Base-by-base conservation (phyloP, 148 eudicot species). In the Rhododendron simsii region DNA sequence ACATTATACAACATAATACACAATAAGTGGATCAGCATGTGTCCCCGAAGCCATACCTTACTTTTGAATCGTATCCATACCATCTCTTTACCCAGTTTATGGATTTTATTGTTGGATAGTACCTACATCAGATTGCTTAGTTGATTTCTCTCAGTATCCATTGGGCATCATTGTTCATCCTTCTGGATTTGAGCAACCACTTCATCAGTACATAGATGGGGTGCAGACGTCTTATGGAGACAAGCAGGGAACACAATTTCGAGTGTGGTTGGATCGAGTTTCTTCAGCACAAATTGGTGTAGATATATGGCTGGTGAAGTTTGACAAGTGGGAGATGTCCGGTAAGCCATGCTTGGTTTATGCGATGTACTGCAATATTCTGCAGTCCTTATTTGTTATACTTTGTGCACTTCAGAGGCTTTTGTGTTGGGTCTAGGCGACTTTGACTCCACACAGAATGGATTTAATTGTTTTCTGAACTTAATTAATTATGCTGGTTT, bases 271-370 rank as follows among this genome's bases (percentile, higher is more conserved):
- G 81, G 76, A 71, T 71, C 76, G 76, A 71, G 76, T 71, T 71
- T 71, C 88, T 44, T 88, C 92, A 74, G 76, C 87, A 37, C 91
- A 91, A 88, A 87, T 93, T 86, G 94, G 91, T 83, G 90, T 90
- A 16, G 91, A 92, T 80, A 87, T 91, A 80, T 93, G 95, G 95
- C 81, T 91, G 44, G 93, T 93, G 82, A 92, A 86, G 81, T 92
- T 91, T 81, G 88, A 92, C 83, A 92, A 91, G 86, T 92, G 94
- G 94, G 94, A 93, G 87, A 89, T 39, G 57, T 89, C 88, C 77
- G 93, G 95, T 93, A 85, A 84, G 73, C 21, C 26, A 3, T 78
- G 35, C 9, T 77, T 33, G 9, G 37, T 76, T 74, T 53, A 48
- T 28, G 37, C 65, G 1, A 28, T 85, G 18, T n/a, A 21, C 20